Evolutionary conservation across 768 basidiomycete species (phyloP).

Genomic region (Tricholoma sp.): DNA sequence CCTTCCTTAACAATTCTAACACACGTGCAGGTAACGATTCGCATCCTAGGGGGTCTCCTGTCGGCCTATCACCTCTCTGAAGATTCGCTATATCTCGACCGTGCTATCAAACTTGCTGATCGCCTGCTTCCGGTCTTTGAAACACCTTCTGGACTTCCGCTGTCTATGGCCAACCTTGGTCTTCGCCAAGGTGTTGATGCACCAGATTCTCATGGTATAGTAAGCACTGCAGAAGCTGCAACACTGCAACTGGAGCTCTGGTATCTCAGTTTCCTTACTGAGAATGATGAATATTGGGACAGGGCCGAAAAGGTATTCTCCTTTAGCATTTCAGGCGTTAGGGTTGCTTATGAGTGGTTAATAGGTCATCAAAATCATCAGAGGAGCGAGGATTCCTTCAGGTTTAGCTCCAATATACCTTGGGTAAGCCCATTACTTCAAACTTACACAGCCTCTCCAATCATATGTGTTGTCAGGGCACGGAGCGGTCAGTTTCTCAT

Average conservation of each 20-base stretch:
- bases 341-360: neutral
- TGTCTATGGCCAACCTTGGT: conserved; percentile 55
- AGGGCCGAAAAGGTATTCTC: conserved; percentile 62
- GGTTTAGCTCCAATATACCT: conserved; percentile 84
- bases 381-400: conserved; percentile 49
- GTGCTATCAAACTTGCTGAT: conserved; percentile 70
- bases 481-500: conserved; percentile 44
- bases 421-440: conserved; percentile 39
- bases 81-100: conserved; percentile 68
- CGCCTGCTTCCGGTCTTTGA: conserved; percentile 80
- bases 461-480: conserved; percentile 20
- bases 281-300: conserved; percentile 78
- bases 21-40: conserved; percentile 76
- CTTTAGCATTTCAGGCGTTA: neutral
- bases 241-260: conserved; percentile 88
- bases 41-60: conserved; percentile 85
- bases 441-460: too few relatives aligned
- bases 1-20: neutral
- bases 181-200: conserved; percentile 8
- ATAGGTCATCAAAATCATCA: conserved; percentile 66
- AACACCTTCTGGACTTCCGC: conserved; percentile 75
- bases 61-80: conserved; percentile 82
- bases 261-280: conserved; percentile 76
- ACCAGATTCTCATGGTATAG: conserved; percentile 46
- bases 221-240: conserved; percentile 81